These are phyloP conservation scores for Betula pendula DNA, from an alignment of 306 rosid species.

Conservation along the genomic window DNA sequence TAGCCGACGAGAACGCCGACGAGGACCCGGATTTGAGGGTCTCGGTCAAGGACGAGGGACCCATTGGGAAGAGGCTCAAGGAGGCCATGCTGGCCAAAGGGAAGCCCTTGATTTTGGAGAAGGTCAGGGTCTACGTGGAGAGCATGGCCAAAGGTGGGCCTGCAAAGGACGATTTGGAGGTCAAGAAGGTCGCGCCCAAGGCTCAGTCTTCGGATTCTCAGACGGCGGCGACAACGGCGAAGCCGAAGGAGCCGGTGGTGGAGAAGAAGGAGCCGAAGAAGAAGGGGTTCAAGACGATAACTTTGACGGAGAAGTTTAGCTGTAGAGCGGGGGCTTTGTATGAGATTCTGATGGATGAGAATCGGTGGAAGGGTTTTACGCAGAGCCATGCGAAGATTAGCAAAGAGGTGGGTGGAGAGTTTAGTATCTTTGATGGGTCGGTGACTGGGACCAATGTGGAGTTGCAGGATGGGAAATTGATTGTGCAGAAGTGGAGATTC, in stretches of 20 bases:
- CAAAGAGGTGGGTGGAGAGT: constrained; percentile 87
- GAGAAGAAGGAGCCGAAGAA: constrained; percentile 39
- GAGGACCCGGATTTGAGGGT: constrained; percentile 90
- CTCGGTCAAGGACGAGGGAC: constrained; percentile 76
- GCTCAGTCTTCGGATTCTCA: constrained; percentile 6
- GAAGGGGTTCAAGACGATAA: constrained; percentile 71
- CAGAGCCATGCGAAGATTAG: constrained; percentile 90
- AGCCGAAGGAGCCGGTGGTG: constrained; percentile 26
- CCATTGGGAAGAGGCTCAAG: constrained; percentile 68
- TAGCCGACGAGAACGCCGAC: constrained; percentile 90
- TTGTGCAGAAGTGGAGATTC: constrained; percentile 88
- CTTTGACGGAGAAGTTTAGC: constrained; percentile 82
- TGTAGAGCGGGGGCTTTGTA: constrained; percentile 72
- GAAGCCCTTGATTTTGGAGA: constrained; percentile 73
- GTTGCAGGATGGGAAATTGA: constrained; percentile 75
- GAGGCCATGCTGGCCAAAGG: constrained; percentile 79
- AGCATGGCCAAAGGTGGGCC: constrained; percentile 93
- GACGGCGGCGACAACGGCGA: background rate
- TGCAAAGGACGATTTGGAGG: constrained; percentile 72
- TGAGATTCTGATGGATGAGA: constrained; percentile 96
- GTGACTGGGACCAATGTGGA: constrained; percentile 80
- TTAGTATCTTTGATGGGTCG: constrained; percentile 83
- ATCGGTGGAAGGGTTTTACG: constrained; percentile 93
- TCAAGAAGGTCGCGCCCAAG: constrained; percentile 53
- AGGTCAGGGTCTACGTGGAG: constrained; percentile 70